phyloP scores from a whole-genome alignment of 768 basidiomycete species.

The Gloeopeniophorella convolvens region DNA sequence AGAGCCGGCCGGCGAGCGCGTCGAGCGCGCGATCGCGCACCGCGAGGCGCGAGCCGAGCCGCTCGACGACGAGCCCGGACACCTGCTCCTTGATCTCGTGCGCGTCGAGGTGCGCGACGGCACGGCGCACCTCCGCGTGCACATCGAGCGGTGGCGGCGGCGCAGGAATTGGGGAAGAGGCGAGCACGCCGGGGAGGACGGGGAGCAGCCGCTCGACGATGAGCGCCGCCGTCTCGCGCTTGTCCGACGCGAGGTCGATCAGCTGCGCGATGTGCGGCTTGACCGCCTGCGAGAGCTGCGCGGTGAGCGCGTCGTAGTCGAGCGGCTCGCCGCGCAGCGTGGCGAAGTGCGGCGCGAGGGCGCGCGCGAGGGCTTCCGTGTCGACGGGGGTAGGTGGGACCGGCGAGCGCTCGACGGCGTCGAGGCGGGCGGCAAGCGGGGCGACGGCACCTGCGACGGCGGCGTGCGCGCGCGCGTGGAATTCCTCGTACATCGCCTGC shows the following conservation, averaged over 20 bases:
- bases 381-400: slow-evolving; percentile 25
- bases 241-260: slow-evolving; percentile 84
- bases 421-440: slow-evolving; percentile 49
- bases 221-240: slow-evolving; percentile 77
- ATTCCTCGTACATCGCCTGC: slow-evolving; percentile 48
- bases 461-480: slow-evolving; percentile 48
- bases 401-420: slow-evolving; percentile 40
- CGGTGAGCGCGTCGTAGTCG: slow-evolving; percentile 74
- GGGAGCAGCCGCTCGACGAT: slow-evolving; percentile 72
- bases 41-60: slow-evolving; percentile 72
- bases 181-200: slow-evolving; percentile 42
- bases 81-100: slow-evolving; percentile 88
- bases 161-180: too few relatives aligned
- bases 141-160: too few relatives aligned
- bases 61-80: slow-evolving; percentile 81
- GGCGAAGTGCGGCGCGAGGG: slow-evolving; percentile 54
- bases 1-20: slow-evolving; percentile 45
- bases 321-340: slow-evolving; percentile 59
- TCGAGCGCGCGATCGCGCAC: slow-evolving; percentile 70
- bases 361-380: slow-evolving; percentile 54
- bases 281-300: slow-evolving; percentile 73
- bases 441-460: slow-evolving; percentile 58
- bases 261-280: slow-evolving; percentile 86
- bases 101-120: slow-evolving; percentile 71
- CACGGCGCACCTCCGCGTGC: slow-evolving; percentile 61